These are phyloP conservation scores for Nematocida sp. DNA, from an alignment of 371 early-diverging fungal species.

Conservation along the genomic window DNA sequence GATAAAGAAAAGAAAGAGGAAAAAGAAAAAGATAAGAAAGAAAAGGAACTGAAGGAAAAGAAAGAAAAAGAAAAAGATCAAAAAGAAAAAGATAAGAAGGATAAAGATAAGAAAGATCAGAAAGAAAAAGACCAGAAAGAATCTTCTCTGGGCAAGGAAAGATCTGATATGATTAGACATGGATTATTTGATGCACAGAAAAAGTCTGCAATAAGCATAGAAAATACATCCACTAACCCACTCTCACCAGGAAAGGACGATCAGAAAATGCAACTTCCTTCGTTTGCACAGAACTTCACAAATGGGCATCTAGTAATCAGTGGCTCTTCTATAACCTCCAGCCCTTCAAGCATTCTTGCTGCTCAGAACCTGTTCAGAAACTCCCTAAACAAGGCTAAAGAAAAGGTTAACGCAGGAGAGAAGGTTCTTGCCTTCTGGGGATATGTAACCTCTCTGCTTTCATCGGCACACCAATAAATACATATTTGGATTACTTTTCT, in stretches of 20 bases:
- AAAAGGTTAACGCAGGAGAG: slow-evolving; percentile 40
- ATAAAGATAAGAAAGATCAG: background rate
- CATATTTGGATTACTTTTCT: no score
- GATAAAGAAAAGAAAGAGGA: background rate
- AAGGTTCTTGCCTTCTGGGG: slow-evolving; percentile 58
- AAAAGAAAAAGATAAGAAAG: slow-evolving; percentile 13
- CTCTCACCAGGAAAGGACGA: background rate
- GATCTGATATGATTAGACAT: background rate
- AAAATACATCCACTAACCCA: background rate
- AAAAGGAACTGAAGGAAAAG: background rate
- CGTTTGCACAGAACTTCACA: slow-evolving; percentile 48
- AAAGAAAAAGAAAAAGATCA: background rate
- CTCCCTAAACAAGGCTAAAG: slow-evolving; percentile 9
- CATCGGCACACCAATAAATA: slow-evolving; percentile 13
- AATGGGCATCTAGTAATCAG: slow-evolving; percentile 52
- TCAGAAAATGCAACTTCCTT: slow-evolving; percentile 2
- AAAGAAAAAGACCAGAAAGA: background rate
- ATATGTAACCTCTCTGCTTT: slow-evolving; percentile 44
- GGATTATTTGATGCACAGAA: background rate
- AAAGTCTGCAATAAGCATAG: background rate
- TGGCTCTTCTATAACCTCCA: slow-evolving; percentile 25
- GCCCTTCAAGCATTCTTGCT: slow-evolving; percentile 17
- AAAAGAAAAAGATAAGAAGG: background rate
- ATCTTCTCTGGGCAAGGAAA: background rate
- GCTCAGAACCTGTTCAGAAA: slow-evolving; percentile 40